Evolutionary conservation across 257 asterid genomes (phyloP).

Genomic region (Solanum rostratum): DNA sequence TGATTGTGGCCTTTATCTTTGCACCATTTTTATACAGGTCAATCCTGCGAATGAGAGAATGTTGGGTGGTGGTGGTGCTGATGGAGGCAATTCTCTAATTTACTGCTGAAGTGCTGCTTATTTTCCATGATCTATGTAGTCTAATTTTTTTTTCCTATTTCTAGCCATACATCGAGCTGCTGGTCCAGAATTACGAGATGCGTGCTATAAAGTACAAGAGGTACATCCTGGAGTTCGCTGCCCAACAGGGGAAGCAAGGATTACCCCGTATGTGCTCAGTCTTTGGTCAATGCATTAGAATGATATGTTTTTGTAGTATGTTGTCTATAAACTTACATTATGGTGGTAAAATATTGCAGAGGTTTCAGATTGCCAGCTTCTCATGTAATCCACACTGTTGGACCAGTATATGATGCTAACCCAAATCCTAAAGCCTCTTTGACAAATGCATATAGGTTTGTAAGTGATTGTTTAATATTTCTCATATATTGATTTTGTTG

Average conservation of each 20-base stretch:
- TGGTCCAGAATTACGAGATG: slow-evolving; percentile 72
- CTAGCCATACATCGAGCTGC: slow-evolving; percentile 96
- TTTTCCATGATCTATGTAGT: neutral
- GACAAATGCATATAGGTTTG: slow-evolving; percentile 74
- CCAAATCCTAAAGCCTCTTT: slow-evolving; percentile 51
- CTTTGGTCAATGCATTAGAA: neutral
- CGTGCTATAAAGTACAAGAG: slow-evolving; percentile 71
- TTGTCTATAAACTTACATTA: neutral
- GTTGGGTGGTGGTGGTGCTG: slow-evolving; percentile 99
- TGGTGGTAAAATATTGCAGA: slow-evolving; percentile 27
- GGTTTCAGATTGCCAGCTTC: slow-evolving; percentile 89
- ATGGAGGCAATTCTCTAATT: slow-evolving; percentile 59
- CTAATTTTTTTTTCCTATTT: neutral
- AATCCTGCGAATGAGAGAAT: slow-evolving; percentile 87
- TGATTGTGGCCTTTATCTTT: neutral
- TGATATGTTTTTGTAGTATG: neutral
- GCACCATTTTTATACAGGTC: slow-evolving; percentile 35
- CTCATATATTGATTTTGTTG: neutral
- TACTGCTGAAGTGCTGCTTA: neutral
- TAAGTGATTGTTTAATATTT: neutral
- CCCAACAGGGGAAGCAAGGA: slow-evolving; percentile 98
- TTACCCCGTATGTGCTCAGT: slow-evolving; percentile 53
- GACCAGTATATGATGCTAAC: slow-evolving; percentile 62
- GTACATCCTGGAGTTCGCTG: slow-evolving; percentile 83
- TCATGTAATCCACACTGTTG: slow-evolving; percentile 92